Conservation (phyloP, 139 green algal species). For the Closterium sp. region DNA sequence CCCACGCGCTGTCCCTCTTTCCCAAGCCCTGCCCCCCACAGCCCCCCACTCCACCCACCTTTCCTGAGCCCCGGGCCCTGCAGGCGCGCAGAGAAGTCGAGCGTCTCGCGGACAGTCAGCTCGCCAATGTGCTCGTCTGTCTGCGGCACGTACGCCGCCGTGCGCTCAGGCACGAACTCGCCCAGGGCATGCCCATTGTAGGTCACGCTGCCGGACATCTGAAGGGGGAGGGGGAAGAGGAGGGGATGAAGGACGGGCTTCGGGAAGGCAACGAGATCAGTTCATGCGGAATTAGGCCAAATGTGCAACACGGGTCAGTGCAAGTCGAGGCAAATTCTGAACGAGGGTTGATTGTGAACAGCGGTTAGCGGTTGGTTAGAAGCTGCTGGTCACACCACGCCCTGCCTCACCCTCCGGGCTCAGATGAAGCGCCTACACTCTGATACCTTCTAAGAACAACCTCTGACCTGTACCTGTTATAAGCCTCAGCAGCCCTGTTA, state of each 20-base stretch:
- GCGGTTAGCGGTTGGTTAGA: too few species aligned
- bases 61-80: slow-evolving; percentile 19
- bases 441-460: too few species aligned
- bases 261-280: neutral
- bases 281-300: neutral
- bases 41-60: neutral
- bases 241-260: neutral
- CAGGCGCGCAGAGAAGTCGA: slow-evolving; percentile 45
- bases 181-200: slow-evolving; percentile 40
- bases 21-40: neutral
- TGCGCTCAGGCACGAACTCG: slow-evolving; percentile 37
- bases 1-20: neutral
- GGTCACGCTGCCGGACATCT: slow-evolving; percentile 8
- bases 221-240: neutral
- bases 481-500: neutral
- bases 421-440: too few species aligned
- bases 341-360: too few species aligned
- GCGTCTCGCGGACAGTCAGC: slow-evolving; percentile 50
- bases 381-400: too few species aligned
- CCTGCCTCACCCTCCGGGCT: too few species aligned
- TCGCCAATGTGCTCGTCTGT: slow-evolving; percentile 44
- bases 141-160: slow-evolving; percentile 47
- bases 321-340: too few species aligned
- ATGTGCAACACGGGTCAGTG: neutral
- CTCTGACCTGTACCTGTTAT: too few species aligned